These are phyloP conservation scores for Diaporthe citri DNA, from an alignment of 2,329 filamentous ascomycete species.

Conservation along the genomic window DNA sequence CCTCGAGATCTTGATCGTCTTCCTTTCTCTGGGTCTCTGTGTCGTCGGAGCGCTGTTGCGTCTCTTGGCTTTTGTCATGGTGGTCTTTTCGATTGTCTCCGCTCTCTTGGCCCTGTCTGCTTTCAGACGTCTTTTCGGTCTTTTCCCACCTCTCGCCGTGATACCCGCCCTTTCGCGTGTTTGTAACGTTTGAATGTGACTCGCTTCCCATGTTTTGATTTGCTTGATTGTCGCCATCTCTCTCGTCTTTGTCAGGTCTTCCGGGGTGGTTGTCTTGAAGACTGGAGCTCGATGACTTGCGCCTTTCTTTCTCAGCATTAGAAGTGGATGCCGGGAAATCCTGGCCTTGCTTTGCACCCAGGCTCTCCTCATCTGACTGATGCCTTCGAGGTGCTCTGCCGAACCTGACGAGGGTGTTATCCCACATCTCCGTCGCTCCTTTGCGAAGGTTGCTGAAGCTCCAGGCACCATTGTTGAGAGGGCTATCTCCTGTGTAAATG, in stretches of 20 bases:
- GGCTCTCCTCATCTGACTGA: slow-evolving; percentile 10
- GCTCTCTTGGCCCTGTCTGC: not conserved
- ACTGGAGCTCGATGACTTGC: not conserved
- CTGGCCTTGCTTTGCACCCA: not conserved
- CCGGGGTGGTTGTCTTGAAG: not conserved
- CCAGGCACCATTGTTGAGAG: slow-evolving; percentile 20
- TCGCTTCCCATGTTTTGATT: not conserved
- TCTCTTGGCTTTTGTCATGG: not conserved
- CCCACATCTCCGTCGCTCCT: not conserved
- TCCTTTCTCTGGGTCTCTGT: not conserved
- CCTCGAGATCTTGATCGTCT: not conserved
- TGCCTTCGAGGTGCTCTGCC: not conserved
- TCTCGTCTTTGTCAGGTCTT: not conserved
- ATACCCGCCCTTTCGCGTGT: not conserved
- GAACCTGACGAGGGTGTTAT: not conserved
- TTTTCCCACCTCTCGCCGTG: not conserved
- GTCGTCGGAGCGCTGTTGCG: not conserved
- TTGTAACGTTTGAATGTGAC: not conserved
- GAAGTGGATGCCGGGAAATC: not conserved
- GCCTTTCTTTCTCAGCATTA: not conserved
- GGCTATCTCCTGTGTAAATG: slow-evolving; percentile 28
- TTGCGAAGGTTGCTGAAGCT: not conserved
- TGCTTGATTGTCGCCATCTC: not conserved
- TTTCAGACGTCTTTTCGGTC: not conserved
- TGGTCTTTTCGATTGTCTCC: not conserved